Conservation (phyloP, 2,329 filamentous ascomycete genomes). For the Basipetospora chlamydospora region DNA sequence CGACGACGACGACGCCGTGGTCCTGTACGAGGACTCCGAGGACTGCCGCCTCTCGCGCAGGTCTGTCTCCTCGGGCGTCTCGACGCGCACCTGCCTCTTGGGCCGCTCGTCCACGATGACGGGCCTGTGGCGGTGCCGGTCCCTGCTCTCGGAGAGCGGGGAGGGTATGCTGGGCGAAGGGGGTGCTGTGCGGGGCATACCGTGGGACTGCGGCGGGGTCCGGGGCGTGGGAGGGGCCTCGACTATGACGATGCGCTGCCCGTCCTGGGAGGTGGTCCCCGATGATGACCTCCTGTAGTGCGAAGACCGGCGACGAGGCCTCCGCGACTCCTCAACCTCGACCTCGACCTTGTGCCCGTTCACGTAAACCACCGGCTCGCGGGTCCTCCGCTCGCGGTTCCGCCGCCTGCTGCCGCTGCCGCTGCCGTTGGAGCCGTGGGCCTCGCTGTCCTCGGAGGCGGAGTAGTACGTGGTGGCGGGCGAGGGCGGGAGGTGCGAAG, state of each 20-base stretch:
- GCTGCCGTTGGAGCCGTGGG: no score
- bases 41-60: conserved; percentile 16
- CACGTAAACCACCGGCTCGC: background rate
- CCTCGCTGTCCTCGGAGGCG: no score
- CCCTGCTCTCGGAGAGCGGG: conserved; percentile 14
- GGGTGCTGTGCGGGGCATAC: conserved; percentile 24
- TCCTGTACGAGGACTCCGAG: conserved; percentile 21
- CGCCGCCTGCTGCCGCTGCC: no score
- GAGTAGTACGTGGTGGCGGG: background rate
- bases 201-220: conserved; percentile 28
- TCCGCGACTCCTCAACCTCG: no score
- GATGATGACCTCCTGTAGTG: conserved; percentile 8
- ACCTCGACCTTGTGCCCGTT: background rate
- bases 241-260: conserved; percentile 29
- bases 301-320: no score
- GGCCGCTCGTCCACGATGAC: conserved; percentile 24
- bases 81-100: conserved; percentile 18
- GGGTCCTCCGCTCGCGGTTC: background rate
- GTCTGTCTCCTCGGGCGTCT: conserved; percentile 15
- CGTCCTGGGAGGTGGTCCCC: conserved; percentile 8
- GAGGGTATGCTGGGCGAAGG: conserved; percentile 22
- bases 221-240: conserved; percentile 29
- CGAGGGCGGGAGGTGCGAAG: conserved; percentile 22
- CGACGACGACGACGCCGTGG: no score
- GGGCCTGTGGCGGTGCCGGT: conserved; percentile 15